Evolutionary conservation across 228 moss, liverwort and hornwort genomes (phyloP), one percentile per base, ranked within the genome.

Genomic region (Sphagnum fallax): DNA sequence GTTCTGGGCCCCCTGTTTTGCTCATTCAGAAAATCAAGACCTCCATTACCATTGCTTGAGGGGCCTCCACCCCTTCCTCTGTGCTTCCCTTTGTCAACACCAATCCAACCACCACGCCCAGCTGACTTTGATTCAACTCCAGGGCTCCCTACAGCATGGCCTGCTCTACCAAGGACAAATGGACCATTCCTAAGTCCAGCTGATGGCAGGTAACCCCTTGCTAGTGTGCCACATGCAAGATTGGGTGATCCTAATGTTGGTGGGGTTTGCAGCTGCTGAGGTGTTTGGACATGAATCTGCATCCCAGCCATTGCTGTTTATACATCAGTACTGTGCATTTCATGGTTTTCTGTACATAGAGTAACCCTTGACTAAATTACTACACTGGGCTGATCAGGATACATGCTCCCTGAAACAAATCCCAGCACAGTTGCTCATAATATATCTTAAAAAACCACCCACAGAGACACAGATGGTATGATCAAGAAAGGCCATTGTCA

Each of bases 1-100:
- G 85, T 85, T 15, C 85, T 74, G 47, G 85, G 85, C 67, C 85
- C 85, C 64, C 85, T 85, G 66, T 85, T 85, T 69, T 85, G 81
- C 69, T 81, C 82, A 67, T 82, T 85, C 71, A 85, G 70, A 48
- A 85, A 71, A 73, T 85, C 85, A 69, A 82, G 66, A 65, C 75
- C 79, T 47, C 85, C 85, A 69, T 79, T 82, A 52, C 82, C 82
- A 75, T 79, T 79, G 32, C 72, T 72, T 60, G 79, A 69, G 8
- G 55, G 55, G 52, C 78, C 85, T 51, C 75, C 68, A 50, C 85
- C 75, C 70, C 85, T 76, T 51, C 79, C 81, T 71, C 84, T 67
- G 16, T 68, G 77, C 70, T 84, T 80, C 11, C 74, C 72, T 65
- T 79, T 79, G 50, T 79, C 81, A 51, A 62, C 64, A 49, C 79